phyloP scores from a whole-genome alignment of 2,329 filamentous ascomycete species.

The Myriosclerotinia curreyana region DNA sequence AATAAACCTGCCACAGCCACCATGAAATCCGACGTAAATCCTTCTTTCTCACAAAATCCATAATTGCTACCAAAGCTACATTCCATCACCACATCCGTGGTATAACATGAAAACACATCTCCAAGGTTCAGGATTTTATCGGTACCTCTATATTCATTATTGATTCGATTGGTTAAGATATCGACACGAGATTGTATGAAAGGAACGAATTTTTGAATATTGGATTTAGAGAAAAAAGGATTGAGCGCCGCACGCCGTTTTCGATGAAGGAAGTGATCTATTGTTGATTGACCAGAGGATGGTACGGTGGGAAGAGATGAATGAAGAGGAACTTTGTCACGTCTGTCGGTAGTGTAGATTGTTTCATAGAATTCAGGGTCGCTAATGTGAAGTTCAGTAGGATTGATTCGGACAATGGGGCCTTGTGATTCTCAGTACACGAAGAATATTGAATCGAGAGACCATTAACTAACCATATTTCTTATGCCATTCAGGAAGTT shows the following conservation, averaged over 20 bases:
- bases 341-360: constrained; percentile 39
- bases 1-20: not conserved
- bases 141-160: constrained; percentile 12
- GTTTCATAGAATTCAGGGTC: constrained; percentile 42
- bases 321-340: constrained; percentile 24
- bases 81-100: constrained; percentile 33
- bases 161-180: not conserved
- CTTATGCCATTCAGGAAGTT: constrained; percentile 45
- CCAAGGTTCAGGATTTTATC: constrained; percentile 7
- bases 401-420: constrained; percentile 41
- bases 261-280: constrained; percentile 29
- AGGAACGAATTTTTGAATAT: constrained; percentile 16
- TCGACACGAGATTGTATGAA: constrained; percentile 17
- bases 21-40: constrained; percentile 12
- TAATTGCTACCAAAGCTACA: constrained; percentile 27
- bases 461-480: constrained; percentile 41
- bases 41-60: constrained; percentile 6
- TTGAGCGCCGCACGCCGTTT: constrained; percentile 28
- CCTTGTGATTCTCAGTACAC: not conserved
- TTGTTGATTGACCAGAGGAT: constrained; percentile 23
- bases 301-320: constrained; percentile 15
- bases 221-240: constrained; percentile 30
- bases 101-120: constrained; percentile 12
- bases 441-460: too few relatives aligned
- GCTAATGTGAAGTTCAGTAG: constrained; percentile 43